Percentiles rank a stretch among this genome's conserved stretches.
Conservation (phyloP, 2,329 filamentous ascomycete genomes). For the Cucurbitaria berberidis region DNA sequence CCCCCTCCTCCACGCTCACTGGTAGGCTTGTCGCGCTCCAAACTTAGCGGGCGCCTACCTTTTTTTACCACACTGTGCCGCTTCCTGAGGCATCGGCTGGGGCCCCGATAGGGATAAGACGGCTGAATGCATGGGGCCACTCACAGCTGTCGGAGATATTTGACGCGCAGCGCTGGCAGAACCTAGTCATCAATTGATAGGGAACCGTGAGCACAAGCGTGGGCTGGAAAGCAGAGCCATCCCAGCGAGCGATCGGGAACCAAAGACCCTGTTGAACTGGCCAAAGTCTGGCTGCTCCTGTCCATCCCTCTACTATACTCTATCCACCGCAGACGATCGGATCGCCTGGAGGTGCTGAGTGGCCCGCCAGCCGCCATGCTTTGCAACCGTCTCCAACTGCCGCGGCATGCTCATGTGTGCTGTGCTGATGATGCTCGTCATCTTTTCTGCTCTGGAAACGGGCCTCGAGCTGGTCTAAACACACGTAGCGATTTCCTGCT, state of each 20-base stretch:
- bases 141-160: constrained; percentile 43
- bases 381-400: constrained; percentile 37
- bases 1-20: constrained; percentile 3
- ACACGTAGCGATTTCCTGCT: constrained; percentile 31
- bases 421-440: constrained; percentile 25
- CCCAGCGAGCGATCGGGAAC: constrained; percentile 37
- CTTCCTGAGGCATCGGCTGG: constrained; percentile 41
- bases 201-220: constrained; percentile 28
- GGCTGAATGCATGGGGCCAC: constrained; percentile 43
- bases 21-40: constrained; percentile 29
- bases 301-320: too few relatives aligned
- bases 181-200: constrained; percentile 31
- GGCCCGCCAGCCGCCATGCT: constrained; percentile 44
- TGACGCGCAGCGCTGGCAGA: constrained; percentile 27
- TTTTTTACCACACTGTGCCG: constrained; percentile 29
- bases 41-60: constrained; percentile 47
- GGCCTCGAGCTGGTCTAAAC: constrained; percentile 22
- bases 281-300: constrained; percentile 36
- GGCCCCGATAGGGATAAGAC: constrained; percentile 47
- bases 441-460: constrained; percentile 37
- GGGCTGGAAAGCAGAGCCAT: constrained; percentile 12
- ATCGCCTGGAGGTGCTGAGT: constrained; percentile 25
- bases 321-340: too few relatives aligned
- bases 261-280: constrained; percentile 35
- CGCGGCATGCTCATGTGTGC: constrained; percentile 27